phyloP scores from a whole-genome alignment of 2,329 filamentous ascomycete genomes.

The Spiromastix sp. region DNA sequence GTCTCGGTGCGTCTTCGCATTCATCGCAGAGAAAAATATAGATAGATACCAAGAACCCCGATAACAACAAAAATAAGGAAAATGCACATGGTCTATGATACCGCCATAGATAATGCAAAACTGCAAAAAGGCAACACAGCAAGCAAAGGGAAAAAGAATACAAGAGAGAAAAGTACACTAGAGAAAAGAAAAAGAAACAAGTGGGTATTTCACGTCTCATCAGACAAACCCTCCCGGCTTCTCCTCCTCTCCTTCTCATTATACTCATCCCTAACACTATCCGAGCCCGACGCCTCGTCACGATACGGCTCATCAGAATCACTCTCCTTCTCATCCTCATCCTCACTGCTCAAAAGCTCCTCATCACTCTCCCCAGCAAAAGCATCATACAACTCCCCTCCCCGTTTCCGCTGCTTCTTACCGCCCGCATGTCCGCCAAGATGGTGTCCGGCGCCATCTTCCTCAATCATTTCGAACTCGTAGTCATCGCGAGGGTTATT shows the following conservation, averaged over 20 bases:
- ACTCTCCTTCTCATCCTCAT: conserved; percentile 35
- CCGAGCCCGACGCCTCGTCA: conserved; percentile 2
- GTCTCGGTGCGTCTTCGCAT: no score
- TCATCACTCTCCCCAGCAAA: conserved; percentile 90
- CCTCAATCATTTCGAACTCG: conserved; percentile 87
- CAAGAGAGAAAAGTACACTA: not conserved
- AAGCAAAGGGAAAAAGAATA: not conserved
- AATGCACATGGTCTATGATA: not conserved
- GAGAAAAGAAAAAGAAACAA: conserved; percentile 11
- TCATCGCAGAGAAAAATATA: no score
- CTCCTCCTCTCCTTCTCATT: conserved; percentile 10
- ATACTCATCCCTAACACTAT: conserved; percentile 14
- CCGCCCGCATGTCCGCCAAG: conserved; percentile 20
- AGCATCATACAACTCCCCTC: conserved; percentile 91
- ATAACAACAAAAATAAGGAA: not conserved
- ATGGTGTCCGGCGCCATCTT: conserved; percentile 32
- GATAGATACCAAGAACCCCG: not conserved
- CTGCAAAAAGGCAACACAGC: not conserved
- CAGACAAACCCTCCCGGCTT: conserved; percentile 9
- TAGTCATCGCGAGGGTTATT: conserved; percentile 73
- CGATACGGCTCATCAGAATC: conserved; percentile 27
- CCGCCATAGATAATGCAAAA: not conserved
- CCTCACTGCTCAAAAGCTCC: conserved; percentile 43
- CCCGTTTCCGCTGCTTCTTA: conserved; percentile 48
- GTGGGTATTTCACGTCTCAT: no score